Evolutionary conservation across 2,329 filamentous ascomycete species (phyloP), one percentile per base, ranked within the genome.

Genomic region (Atkinsonella texensis): DNA sequence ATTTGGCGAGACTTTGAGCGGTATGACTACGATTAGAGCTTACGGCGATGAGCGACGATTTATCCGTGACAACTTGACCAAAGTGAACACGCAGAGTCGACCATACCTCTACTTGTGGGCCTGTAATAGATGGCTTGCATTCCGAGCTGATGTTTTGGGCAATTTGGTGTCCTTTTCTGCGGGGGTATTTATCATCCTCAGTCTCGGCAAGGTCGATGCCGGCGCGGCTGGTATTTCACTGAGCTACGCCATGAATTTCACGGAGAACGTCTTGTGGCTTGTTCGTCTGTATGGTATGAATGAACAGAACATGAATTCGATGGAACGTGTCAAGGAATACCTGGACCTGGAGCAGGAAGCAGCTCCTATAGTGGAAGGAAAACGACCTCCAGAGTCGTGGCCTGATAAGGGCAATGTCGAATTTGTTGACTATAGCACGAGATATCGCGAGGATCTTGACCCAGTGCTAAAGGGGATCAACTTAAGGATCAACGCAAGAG

Each of bases 261-360:
- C 90, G 0, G 93, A 98, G 67, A 97, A 95, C 58, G 86, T 98
- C 7, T 72, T 98, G 17, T 98, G 93, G 93, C 83, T 97, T 51
- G 90, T 98, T 32, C 84, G 93, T 46, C 76, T 96, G 13, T 98
- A 98, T 66, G 85, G 90, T 0, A 82, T 87, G 63, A 96, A 97
- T 62, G 93, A 98, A 70, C 93, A 98, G 69, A 97, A 96, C 70
- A 97, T 98, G 93, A 98, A 98, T 70, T 91, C 91, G 2, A 90
- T 97, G 47, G 93, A 98, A 70, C 87, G 93, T 62, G 85, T 98
- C 63, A 94, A 95, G 72, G 93, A 98, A 65, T 98, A 97, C 63
- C 79, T 97, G 38, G 89, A 97, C 44, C 87, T 98, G 1, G 91
- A 97, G 60, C 91, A 96, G 66, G 93, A 98, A 70, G 90, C 93